A percentile compares a stretch with the other conserved stretches of the same genome.
Conservation (phyloP, 257 asterid species). For the Lycium ferocissimum region DNA sequence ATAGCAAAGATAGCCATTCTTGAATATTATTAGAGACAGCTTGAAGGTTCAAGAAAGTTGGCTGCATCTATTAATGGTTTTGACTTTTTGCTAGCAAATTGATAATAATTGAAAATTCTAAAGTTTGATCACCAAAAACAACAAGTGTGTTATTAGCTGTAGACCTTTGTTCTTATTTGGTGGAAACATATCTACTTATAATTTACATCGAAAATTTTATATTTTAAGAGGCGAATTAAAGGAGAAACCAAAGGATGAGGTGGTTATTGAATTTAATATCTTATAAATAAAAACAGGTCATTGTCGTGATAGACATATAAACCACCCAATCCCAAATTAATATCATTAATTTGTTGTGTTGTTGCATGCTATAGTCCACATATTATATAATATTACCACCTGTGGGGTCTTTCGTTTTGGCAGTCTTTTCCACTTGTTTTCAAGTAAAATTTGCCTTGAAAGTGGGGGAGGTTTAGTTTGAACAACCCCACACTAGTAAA, state of each 20-base stretch:
- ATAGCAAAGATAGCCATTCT: neutral
- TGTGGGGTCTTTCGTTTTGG: neutral
- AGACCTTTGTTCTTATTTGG: slow-evolving; percentile 7
- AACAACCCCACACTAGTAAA: slow-evolving; percentile 6
- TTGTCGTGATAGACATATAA: slow-evolving; percentile 21
- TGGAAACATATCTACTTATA: neutral
- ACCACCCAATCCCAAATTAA: neutral
- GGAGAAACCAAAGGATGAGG: neutral
- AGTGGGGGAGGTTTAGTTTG: slow-evolving; percentile 2
- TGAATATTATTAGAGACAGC: neutral
- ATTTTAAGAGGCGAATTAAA: neutral
- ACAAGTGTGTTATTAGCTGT: neutral
- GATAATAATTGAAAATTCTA: neutral
- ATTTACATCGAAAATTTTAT: neutral
- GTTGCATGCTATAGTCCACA: slow-evolving; percentile 19
- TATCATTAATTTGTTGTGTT: neutral
- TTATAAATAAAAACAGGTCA: slow-evolving; percentile 26
- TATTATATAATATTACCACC: neutral
- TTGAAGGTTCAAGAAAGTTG: neutral
- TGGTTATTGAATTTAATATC: neutral
- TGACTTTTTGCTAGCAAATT: neutral
- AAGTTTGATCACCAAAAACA: slow-evolving; percentile 31
- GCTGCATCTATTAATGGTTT: neutral
- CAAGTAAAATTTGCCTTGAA: neutral
- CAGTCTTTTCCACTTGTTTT: neutral